Percentiles rank a stretch among this genome's conserved stretches.
phyloP scores from a whole-genome alignment of 1,284 basidiomycete species.

The Microbotryomycetes sp. region DNA sequence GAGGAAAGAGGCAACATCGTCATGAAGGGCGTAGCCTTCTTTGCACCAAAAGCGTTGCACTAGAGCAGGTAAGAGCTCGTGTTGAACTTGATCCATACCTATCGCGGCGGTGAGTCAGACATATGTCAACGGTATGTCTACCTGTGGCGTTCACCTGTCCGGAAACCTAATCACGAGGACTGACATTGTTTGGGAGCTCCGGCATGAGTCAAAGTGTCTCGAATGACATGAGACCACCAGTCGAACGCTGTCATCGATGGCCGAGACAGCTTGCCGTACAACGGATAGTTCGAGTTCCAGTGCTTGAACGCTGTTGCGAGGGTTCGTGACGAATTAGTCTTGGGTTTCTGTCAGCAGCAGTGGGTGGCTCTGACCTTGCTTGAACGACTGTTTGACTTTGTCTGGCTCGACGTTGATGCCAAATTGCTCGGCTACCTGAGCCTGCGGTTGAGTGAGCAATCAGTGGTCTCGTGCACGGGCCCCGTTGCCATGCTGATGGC shows the following conservation, averaged over 20 bases:
- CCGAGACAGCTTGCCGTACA: slow-evolving; percentile 33
- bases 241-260: slow-evolving; percentile 23
- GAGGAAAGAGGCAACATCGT: slow-evolving; percentile 25
- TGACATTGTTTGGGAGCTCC: slow-evolving; percentile 18
- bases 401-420: slow-evolving; percentile 22
- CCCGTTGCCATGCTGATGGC: too few relatives aligned
- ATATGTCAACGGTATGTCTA: slow-evolving; percentile 4
- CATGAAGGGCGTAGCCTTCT: slow-evolving; percentile 30
- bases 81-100: slow-evolving; percentile 6
- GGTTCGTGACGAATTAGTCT: not conserved
- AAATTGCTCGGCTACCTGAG: slow-evolving; percentile 7
- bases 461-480: not conserved
- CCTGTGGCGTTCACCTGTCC: not conserved
- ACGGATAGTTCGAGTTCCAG: slow-evolving; percentile 16
- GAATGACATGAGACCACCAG: slow-evolving; percentile 35
- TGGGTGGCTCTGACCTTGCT: slow-evolving; percentile 8
- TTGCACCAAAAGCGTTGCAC: slow-evolving; percentile 30
- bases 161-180: not conserved
- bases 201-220: slow-evolving; percentile 26
- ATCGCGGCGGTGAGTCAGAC: not conserved
- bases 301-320: slow-evolving; percentile 26
- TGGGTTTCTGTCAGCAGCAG: not conserved
- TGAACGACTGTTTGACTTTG: slow-evolving; percentile 25
- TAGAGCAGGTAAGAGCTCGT: slow-evolving; percentile 10
- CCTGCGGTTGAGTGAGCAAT: not conserved